Evolutionary conservation across 2,329 filamentous ascomycete genomes (phyloP), one percentile per base, ranked within the genome.

Genomic region (Fusarium gaditjirri): DNA sequence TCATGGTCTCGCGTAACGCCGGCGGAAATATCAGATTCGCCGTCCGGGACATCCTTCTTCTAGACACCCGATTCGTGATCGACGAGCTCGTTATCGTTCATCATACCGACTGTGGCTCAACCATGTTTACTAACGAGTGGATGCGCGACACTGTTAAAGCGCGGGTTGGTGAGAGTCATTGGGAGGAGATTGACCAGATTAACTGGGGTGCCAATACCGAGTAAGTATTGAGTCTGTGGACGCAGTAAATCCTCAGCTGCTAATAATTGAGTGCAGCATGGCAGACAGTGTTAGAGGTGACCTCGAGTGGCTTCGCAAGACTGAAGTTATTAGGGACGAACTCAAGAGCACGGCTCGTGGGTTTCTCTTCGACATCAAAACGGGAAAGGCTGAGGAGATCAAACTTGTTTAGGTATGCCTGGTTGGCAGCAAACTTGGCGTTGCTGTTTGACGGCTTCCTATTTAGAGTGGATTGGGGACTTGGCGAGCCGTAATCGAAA

Each of bases 161-260:
- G 16, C 47, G 47, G 4, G 47, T 50, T 2, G 17, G n/a, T 2
- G n/a, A 50, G 27, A n/a, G 13, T 17, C 9, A 47, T 2, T n/a
- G 27, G 44, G 7, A 29, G 4, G 44, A 47, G 14, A 47, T 47
- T 8, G 27, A n/a, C 13, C 21, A n/a, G 13, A 47, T n/a, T 6
- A 7, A 47, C 10, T 47, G 27, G 44, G 44, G 27, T 9, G 25
- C 44, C 9, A 47, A 47, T 4, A 47, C 27, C 3, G 27, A 47
- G 44, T 47, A n/a, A 47, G 27, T 29, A 29, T 29, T 8, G 27
- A 29, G 27, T 29, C 27, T 29, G 1, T 8, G 9, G 27, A 29
- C 3, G 27, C 27, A 3, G 9, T 2, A 8, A 29, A 29, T 29
- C 3, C 2, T 8, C 27, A 29, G 27, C 9, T 1, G 27, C 27